These are phyloP conservation scores for Camellia japonica DNA, from an alignment of 148 eudicot species.

Conservation along the genomic window DNA sequence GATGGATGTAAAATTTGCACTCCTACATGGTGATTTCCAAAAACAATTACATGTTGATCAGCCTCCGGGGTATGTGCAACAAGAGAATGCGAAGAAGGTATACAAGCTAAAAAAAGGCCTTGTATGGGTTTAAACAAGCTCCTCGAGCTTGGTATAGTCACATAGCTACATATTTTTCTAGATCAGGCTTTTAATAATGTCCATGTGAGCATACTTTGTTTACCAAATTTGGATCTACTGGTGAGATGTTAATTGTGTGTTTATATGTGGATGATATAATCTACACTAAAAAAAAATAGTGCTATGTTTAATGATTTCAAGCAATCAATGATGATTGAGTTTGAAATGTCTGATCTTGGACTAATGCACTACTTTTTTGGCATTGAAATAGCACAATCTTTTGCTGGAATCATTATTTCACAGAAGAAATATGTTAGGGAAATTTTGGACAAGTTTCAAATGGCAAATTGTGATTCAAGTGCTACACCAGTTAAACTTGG, in stretches of 20 bases:
- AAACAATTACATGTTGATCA: neutral
- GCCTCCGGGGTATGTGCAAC: neutral
- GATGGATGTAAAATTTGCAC: neutral
- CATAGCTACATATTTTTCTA: neutral
- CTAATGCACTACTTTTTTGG: neutral
- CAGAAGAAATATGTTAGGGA: neutral
- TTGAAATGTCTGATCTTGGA: constrained; percentile 3
- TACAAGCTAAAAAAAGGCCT: too few relatives aligned
- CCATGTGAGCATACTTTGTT: neutral
- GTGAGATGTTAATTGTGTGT: neutral
- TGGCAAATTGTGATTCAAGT: neutral
- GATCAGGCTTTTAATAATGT: neutral
- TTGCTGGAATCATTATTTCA: neutral
- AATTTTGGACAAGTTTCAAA: neutral
- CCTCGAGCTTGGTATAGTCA: neutral
- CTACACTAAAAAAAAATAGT: neutral
- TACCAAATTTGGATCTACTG: neutral
- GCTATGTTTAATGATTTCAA: neutral
- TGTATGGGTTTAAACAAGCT: neutral
- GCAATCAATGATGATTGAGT: neutral
- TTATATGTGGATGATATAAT: neutral
- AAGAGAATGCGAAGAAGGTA: neutral
- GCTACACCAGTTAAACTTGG: neutral
- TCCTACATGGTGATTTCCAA: neutral
- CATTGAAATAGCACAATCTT: neutral